Percentiles rank a stretch among this genome's conserved stretches.
Evolutionary conservation across 108 stramenopile genomes (phyloP).

Genomic region (Discostella stelligeroides): DNA sequence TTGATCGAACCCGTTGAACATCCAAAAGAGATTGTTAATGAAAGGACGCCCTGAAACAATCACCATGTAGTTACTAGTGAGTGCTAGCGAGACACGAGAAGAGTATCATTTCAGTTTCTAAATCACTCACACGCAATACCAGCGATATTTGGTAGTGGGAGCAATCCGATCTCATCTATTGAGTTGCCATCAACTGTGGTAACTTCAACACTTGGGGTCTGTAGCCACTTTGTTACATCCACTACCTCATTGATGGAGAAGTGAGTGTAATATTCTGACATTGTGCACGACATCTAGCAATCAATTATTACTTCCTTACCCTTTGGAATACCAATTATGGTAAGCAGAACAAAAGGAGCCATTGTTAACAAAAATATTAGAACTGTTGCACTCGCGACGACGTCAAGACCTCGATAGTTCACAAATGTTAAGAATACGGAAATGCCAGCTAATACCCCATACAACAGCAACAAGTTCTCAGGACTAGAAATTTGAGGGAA

Average conservation of each 20-base stretch:
- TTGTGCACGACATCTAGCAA: background rate
- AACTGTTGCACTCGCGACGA: slow-evolving; percentile 56
- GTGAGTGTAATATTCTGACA: background rate
- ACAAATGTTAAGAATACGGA: slow-evolving; percentile 30
- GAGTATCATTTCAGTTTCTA: too few species aligned
- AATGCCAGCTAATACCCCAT: slow-evolving; percentile 16
- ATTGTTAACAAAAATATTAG: slow-evolving; percentile 56
- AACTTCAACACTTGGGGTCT: slow-evolving; percentile 37
- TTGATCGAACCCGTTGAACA: slow-evolving; percentile 67
- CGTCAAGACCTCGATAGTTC: slow-evolving; percentile 63
- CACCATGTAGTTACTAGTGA: too few species aligned
- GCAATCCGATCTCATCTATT: slow-evolving; percentile 26
- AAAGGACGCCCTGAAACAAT: slow-evolving; percentile 48
- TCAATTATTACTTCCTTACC: slow-evolving; percentile 17
- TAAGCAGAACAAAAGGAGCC: slow-evolving; percentile 66
- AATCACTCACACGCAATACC: slow-evolving; percentile 51
- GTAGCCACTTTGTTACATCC: slow-evolving; percentile 56
- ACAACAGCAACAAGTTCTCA: slow-evolving; percentile 20
- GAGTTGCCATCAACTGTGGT: slow-evolving; percentile 40
- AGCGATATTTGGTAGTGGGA: slow-evolving; percentile 24
- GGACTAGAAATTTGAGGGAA: slow-evolving; percentile 42
- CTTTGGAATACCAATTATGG: slow-evolving; percentile 49
- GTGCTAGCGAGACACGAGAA: background rate
- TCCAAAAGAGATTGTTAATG: slow-evolving; percentile 77
- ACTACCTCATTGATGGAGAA: too few species aligned